phyloP scores from a whole-genome alignment of 2,329 filamentous ascomycete genomes.

The Fusarium sp. region DNA sequence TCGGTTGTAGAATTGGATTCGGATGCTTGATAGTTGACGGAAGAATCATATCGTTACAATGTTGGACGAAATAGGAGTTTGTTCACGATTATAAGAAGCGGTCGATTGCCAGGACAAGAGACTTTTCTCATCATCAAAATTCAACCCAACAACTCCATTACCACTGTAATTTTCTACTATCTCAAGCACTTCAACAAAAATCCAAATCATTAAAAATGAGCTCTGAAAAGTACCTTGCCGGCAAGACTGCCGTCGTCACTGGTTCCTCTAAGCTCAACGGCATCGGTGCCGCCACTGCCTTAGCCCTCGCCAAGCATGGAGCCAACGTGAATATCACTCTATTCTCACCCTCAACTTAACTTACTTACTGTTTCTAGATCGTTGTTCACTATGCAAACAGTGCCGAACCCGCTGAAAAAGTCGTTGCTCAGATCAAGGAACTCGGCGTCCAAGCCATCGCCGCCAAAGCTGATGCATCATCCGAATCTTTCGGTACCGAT shows the following conservation, averaged over 20 bases:
- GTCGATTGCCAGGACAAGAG: not conserved
- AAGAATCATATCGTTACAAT: not conserved
- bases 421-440: not conserved
- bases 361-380: not conserved
- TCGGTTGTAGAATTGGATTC: not conserved
- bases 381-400: slow-evolving; percentile 6
- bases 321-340: not conserved
- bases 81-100: not conserved
- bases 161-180: not conserved
- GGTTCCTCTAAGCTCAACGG: slow-evolving; percentile 25
- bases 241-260: slow-evolving; percentile 41
- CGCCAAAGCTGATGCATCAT: not conserved
- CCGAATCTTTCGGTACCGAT: not conserved
- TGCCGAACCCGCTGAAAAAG: not conserved
- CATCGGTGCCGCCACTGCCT: not conserved
- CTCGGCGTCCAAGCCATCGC: not conserved
- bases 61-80: not conserved
- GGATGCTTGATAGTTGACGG: not conserved
- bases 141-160: not conserved
- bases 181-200: not conserved
- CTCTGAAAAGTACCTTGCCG: slow-evolving; percentile 36
- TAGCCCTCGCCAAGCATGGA: not conserved
- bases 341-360: fast-evolving
- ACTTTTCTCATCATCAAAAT: not conserved
- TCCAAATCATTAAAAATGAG: not conserved